phyloP scores from a whole-genome alignment of 1,139 yeast genomes.

The Kodamaea sp. region DNA sequence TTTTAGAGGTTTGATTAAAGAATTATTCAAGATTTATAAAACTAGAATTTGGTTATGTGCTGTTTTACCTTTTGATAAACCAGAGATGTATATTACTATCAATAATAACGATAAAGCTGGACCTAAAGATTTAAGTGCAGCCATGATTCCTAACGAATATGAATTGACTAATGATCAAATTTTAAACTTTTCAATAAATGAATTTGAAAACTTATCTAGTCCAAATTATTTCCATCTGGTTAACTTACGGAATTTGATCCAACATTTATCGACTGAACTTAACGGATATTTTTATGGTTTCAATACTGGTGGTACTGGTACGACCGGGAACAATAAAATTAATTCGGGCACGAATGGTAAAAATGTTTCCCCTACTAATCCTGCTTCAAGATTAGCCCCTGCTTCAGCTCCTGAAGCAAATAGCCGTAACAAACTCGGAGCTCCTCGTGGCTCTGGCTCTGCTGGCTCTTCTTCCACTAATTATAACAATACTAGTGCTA shows the following conservation, averaged over 20 bases:
- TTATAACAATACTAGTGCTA: constrained; percentile 1
- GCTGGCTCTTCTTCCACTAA: no score
- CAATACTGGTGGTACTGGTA: constrained; percentile 18
- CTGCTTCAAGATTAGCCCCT: no score
- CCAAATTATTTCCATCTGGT: constrained; percentile 45
- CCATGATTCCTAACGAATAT: constrained; percentile 37
- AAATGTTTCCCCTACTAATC: background rate
- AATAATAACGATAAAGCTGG: constrained; percentile 11
- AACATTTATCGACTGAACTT: constrained; percentile 31
- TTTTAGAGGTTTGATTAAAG: constrained; percentile 88
- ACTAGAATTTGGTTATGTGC: constrained; percentile 98
- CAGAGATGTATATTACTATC: constrained; percentile 26
- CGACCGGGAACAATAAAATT: background rate
- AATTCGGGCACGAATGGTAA: no score
- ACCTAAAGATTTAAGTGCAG: background rate
- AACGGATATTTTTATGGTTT: constrained; percentile 45
- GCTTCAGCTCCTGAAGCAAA: no score
- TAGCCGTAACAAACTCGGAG: no score
- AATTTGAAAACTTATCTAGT: constrained; percentile 30
- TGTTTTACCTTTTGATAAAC: constrained; percentile 45
- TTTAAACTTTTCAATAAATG: constrained; percentile 37
- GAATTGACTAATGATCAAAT: constrained; percentile 42
- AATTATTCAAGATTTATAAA: constrained; percentile 86
- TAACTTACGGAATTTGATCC: constrained; percentile 37
- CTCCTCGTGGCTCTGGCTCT: no score